Evolutionary conservation across 2,329 filamentous ascomycete species (phyloP).

Genomic region (Polytolypa hystricis): DNA sequence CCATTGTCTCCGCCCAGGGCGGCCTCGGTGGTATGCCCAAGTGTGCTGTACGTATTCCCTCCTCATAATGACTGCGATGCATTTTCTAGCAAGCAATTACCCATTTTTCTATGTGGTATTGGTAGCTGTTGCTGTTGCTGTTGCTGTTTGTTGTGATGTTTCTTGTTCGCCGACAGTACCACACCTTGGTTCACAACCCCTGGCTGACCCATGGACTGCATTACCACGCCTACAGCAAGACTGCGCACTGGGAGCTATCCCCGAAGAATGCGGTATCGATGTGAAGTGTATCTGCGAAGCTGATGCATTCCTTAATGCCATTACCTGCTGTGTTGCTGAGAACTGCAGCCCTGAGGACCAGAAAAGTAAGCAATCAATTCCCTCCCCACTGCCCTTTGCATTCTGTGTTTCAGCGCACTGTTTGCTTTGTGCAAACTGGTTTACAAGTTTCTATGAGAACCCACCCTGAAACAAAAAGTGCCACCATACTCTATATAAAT

Average conservation of each 20-base stretch:
- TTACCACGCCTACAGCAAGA: slow-evolving; percentile 15
- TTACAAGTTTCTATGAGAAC: too few relatives aligned
- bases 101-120: too few relatives aligned
- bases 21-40: slow-evolving; percentile 34
- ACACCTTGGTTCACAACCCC: not conserved
- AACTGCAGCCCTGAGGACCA: slow-evolving; percentile 36
- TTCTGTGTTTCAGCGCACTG: too few relatives aligned
- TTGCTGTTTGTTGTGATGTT: not conserved
- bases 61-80: not conserved
- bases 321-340: slow-evolving; percentile 40
- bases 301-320: slow-evolving; percentile 34
- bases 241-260: slow-evolving; percentile 33
- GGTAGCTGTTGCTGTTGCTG: too few relatives aligned
- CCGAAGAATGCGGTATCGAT: slow-evolving; percentile 31
- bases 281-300: slow-evolving; percentile 40
- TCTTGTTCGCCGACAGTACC: not conserved
- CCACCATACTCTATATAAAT: not conserved
- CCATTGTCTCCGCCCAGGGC: slow-evolving; percentile 36
- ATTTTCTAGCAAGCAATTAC: too few relatives aligned
- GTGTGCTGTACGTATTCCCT: slow-evolving; percentile 43
- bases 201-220: not conserved
- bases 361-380: slow-evolving; percentile 20
- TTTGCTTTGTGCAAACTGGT: too few relatives aligned
- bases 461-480: too few relatives aligned
- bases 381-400: not conserved